Percentiles rank a stretch among this genome's conserved stretches.
These are phyloP conservation scores for Catharanthus roseus DNA, from an alignment of 257 asterid species.

Conservation along the genomic window DNA sequence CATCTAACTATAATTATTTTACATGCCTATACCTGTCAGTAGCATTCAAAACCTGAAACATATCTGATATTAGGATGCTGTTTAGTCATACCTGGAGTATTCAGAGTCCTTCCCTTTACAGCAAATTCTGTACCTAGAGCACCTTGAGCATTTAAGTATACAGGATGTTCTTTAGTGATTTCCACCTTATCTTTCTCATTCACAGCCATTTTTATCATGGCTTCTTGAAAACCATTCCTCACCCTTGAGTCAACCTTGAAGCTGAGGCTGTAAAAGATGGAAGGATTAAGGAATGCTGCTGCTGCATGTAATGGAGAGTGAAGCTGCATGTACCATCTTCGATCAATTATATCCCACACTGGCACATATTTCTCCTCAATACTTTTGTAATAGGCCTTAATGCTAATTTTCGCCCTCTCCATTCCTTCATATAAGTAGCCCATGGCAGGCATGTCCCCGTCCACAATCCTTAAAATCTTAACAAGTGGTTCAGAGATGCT, in stretches of 20 bases:
- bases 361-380: slow-evolving; percentile 33
- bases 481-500: slow-evolving; percentile 31
- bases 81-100: slow-evolving; percentile 35
- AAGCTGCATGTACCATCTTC: slow-evolving; percentile 38
- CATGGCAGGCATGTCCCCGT: slow-evolving; percentile 44
- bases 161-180: slow-evolving; percentile 36
- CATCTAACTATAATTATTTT: not conserved
- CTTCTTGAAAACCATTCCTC: slow-evolving; percentile 46
- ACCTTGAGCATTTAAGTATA: slow-evolving; percentile 41
- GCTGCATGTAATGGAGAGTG: slow-evolving; percentile 37
- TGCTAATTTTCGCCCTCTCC: slow-evolving; percentile 33
- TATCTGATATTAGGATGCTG: not conserved
- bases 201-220: slow-evolving; percentile 33
- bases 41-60: not conserved
- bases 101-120: slow-evolving; percentile 35
- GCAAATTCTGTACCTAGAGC: slow-evolving; percentile 47
- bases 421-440: slow-evolving; percentile 40
- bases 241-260: slow-evolving; percentile 34
- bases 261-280: slow-evolving; percentile 30
- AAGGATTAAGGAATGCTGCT: slow-evolving; percentile 46
- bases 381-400: slow-evolving; percentile 35
- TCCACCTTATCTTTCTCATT: slow-evolving; percentile 37
- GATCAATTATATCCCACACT: slow-evolving; percentile 35
- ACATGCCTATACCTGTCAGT: not conserved
- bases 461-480: slow-evolving; percentile 36